Conservation (phyloP, 305 asterid genomes). For the Coffea humblotiana region DNA sequence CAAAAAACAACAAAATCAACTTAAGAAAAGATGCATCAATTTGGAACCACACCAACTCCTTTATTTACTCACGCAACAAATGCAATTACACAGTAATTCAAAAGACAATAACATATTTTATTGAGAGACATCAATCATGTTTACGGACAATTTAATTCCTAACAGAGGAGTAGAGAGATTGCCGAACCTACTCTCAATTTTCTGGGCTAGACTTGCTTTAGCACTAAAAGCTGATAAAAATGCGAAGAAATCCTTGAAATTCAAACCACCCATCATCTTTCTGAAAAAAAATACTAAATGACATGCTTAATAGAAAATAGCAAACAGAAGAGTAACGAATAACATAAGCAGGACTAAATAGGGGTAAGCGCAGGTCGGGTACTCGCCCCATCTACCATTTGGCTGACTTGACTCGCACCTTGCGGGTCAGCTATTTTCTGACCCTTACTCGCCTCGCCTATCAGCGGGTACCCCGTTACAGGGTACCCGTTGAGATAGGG, state of each 20-base stretch:
- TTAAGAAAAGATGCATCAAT: background rate
- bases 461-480: too few species aligned
- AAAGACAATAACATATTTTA: background rate
- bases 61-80: background rate
- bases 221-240: conserved; percentile 88
- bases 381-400: too few species aligned
- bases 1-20: background rate
- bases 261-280: conserved; percentile 95
- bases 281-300: conserved; percentile 30
- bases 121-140: background rate
- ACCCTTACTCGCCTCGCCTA: too few species aligned
- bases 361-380: too few species aligned
- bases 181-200: conserved; percentile 60
- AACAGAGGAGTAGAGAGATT: too few species aligned
- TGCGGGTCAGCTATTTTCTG: too few species aligned
- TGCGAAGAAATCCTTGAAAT: conserved; percentile 88
- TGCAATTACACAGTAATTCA: background rate
- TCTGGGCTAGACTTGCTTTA: conserved; percentile 71
- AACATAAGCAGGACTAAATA: background rate
- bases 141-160: background rate
- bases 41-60: background rate
- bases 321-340: background rate
- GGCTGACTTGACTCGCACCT: too few species aligned
- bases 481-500: too few species aligned
- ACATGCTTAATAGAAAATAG: background rate